Evolutionary conservation across 768 basidiomycete species (phyloP).

Genomic region (Mycena metata): DNA sequence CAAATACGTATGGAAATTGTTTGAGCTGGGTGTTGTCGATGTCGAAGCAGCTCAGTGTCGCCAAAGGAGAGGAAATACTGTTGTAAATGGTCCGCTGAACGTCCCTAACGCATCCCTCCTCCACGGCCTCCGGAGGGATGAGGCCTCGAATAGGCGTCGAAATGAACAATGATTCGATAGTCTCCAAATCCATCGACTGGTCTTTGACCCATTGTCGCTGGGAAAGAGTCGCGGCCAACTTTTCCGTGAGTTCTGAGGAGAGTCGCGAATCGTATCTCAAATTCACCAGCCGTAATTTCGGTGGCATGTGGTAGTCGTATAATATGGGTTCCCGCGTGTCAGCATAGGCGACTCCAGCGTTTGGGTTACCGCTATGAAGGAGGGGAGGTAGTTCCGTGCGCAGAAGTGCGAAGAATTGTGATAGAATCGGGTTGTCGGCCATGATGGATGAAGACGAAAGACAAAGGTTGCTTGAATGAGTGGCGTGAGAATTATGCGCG

Average conservation of each 20-base stretch:
- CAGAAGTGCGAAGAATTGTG: conserved; percentile 4
- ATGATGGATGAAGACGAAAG: neutral
- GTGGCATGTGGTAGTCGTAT: conserved; percentile 32
- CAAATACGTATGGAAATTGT: neutral
- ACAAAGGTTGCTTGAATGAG: too few relatives aligned
- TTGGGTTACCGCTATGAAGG: neutral
- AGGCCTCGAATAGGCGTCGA: neutral
- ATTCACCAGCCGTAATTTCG: neutral
- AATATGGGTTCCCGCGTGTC: conserved; percentile 4
- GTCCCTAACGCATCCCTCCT: neutral
- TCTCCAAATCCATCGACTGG: neutral
- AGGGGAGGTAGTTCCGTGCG: neutral
- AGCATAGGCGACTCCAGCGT: neutral
- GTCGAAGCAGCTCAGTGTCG: conserved; percentile 25
- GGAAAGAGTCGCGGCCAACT: neutral
- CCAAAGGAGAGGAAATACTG: neutral
- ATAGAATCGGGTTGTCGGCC: neutral
- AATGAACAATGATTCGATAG: neutral
- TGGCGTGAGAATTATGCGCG: neutral
- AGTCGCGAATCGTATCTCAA: neutral
- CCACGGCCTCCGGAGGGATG: conserved; percentile 1
- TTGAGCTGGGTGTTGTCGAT: neutral
- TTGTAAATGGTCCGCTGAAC: neutral
- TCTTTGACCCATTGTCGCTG: neutral
- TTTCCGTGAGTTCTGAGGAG: neutral